Evolutionary conservation across 2,329 filamentous ascomycete genomes (phyloP).

Genomic region (Aspergillus novoparasiticus): DNA sequence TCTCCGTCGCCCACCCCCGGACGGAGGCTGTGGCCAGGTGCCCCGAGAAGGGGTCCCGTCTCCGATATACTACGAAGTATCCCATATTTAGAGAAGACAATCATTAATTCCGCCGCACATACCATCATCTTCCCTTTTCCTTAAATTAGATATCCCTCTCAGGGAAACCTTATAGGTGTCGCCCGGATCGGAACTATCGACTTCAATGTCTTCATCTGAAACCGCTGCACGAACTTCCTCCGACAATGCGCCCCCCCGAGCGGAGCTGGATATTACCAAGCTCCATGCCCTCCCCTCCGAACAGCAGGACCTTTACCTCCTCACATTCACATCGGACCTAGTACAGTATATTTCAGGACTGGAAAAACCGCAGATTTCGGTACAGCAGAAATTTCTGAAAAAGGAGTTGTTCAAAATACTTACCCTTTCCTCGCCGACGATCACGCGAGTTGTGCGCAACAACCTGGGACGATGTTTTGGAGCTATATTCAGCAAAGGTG

Average conservation of each 20-base stretch:
- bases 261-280: slow-evolving; percentile 84
- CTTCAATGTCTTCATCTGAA: slow-evolving; percentile 45
- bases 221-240: slow-evolving; percentile 33
- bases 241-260: slow-evolving; percentile 37
- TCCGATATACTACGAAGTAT: not conserved
- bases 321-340: slow-evolving; percentile 83
- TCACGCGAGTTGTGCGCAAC: slow-evolving; percentile 86
- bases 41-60: slow-evolving; percentile 19
- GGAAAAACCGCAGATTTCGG: slow-evolving; percentile 75
- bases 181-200: slow-evolving; percentile 11
- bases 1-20: slow-evolving; percentile 32
- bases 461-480: slow-evolving; percentile 84
- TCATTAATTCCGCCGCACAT: not conserved
- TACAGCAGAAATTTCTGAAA: slow-evolving; percentile 89
- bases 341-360: slow-evolving; percentile 74
- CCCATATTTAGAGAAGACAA: not conserved
- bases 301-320: slow-evolving; percentile 91
- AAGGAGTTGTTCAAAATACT: slow-evolving; percentile 93
- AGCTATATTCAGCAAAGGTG: slow-evolving; percentile 79
- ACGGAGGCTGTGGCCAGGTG: slow-evolving; percentile 23
- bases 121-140: slow-evolving; percentile 6
- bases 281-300: slow-evolving; percentile 86
- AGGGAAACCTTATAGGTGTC: slow-evolving; percentile 16
- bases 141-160: slow-evolving; percentile 3
- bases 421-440: slow-evolving; percentile 75